Base-by-base conservation (phyloP, 2,329 filamentous ascomycete species). In the Metarhizium anisopliae region DNA sequence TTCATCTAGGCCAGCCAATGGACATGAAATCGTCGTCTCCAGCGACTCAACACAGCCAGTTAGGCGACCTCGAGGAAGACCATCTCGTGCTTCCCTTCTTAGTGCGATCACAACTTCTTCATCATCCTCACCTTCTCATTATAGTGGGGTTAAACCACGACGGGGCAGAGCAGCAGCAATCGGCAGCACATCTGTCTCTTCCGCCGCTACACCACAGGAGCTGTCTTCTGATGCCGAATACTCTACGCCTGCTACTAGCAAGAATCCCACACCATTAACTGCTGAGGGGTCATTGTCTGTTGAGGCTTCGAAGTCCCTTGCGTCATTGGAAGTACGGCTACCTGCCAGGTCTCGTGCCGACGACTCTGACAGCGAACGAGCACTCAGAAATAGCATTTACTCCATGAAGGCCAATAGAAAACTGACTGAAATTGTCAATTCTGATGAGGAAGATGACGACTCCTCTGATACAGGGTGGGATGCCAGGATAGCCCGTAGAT, bases 371-470 rank as follows among this genome's bases (percentile, higher is more conserved):
- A 62, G 61, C 25, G 68, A 72, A 32, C 61, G 66, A n/a, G 62
- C 61, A 13, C 51, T 70, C 14, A 63, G 67, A 16, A 64, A 63
- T 8, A 84, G 77, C 68, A 70, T 77, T 52, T 79, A 74, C 58
- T 72, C 79, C 2, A 66, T 82, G 62, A 71, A 69, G 42, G 56
- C 71, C 71, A 78, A 59, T 66, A 70, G 54, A 79, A 72, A 55
- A 65, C 72, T 36, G 10, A 55, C 43, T 3, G 69, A 76, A 68
- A 79, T 58, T 66, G 68, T 73, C 2, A 72, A 76, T 10, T 70
- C 70, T 1, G 69, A 74, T 0, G 70, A 74, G 0, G 66, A 66
- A 35, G 61, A 63, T 3, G 70, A 74, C 0, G 63, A 65, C 47
- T 59, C 59, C 4, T 60, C 58, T 2, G 64, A 64, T 20, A 42